A percentile compares a stretch with the other conserved stretches of the same genome.
phyloP scores from a whole-genome alignment of 108 stramenopile species.

The Nitzschia palea region DNA sequence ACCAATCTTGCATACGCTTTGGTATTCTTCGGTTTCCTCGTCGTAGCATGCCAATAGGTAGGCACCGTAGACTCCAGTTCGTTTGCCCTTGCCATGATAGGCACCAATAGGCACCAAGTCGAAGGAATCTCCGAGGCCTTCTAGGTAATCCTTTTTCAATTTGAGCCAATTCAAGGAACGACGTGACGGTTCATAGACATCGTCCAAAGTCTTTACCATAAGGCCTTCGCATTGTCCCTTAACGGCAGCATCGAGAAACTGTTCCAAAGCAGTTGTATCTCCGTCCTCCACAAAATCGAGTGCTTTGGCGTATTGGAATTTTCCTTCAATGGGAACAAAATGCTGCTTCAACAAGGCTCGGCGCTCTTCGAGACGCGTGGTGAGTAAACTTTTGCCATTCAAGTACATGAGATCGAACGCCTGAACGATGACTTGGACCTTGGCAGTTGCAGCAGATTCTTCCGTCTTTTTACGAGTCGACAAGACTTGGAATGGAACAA shows the following conservation, averaged over 20 bases:
- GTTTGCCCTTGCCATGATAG: slow-evolving; percentile 94
- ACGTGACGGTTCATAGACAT: slow-evolving; percentile 92
- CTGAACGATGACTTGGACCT: slow-evolving; percentile 96
- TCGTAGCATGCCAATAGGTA: slow-evolving; percentile 99
- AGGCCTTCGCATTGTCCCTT: slow-evolving; percentile 99
- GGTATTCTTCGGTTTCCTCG: slow-evolving; percentile 93
- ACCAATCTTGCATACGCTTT: slow-evolving; percentile 98
- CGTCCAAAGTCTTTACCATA: slow-evolving; percentile 99
- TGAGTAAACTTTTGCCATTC: slow-evolving; percentile 91
- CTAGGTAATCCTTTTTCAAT: slow-evolving; percentile 99
- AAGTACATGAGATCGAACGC: slow-evolving; percentile 99
- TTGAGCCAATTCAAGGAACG: slow-evolving; percentile 99
- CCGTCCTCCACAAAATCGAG: slow-evolving; percentile 51
- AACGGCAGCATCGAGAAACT: slow-evolving; percentile 94
- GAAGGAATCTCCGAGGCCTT: slow-evolving; percentile 96
- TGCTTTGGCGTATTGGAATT: slow-evolving; percentile 87
- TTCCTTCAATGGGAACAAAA: slow-evolving; percentile 84
- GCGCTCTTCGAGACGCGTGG: slow-evolving; percentile 76
- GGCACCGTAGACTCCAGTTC: slow-evolving; percentile 95
- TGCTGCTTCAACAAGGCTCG: slow-evolving; percentile 77
- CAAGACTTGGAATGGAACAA: slow-evolving; percentile 85
- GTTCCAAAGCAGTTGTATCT: slow-evolving; percentile 90
- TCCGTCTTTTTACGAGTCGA: slow-evolving; percentile 85
- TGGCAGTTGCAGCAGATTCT: slow-evolving; percentile 83
- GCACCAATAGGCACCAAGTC: slow-evolving; percentile 99